Conservation (phyloP, 2,329 filamentous ascomycete genomes). For the Pseudogymnoascus sp. region DNA sequence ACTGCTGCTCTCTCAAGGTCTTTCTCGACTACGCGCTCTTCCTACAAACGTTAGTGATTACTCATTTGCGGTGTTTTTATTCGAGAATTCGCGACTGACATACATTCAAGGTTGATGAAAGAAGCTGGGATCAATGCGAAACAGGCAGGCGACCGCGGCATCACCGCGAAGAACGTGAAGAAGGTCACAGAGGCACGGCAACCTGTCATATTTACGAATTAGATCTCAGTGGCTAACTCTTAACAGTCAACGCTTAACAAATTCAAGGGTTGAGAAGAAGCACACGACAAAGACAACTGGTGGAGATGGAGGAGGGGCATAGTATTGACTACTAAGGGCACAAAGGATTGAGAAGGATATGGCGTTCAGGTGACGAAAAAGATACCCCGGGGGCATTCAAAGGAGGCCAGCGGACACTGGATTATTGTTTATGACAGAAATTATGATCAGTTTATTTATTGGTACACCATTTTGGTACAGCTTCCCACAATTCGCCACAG, state of each 20-base stretch:
- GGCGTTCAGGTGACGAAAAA: background rate
- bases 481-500: background rate
- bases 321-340: background rate
- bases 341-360: background rate
- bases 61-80: background rate
- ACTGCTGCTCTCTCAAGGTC: slow-evolving; percentile 46
- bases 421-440: background rate
- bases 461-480: background rate
- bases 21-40: slow-evolving; percentile 81
- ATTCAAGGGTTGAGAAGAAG: slow-evolving; percentile 24
- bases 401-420: background rate
- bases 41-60: slow-evolving; percentile 50
- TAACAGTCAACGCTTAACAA: slow-evolving; percentile 22
- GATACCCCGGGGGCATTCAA: background rate
- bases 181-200: slow-evolving; percentile 64
- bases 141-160: slow-evolving; percentile 60
- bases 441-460: background rate
- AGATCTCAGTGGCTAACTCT: background rate
- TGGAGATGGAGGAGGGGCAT: background rate
- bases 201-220: background rate
- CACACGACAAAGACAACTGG: background rate
- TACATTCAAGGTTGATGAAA: slow-evolving; percentile 55
- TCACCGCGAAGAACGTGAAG: slow-evolving; percentile 68
- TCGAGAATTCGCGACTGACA: background rate
- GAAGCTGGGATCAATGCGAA: slow-evolving; percentile 72